Evolutionary conservation across 2,329 filamentous ascomycete species (phyloP), one percentile per base, ranked within the genome.

Genomic region (Phialophora chinensis): DNA sequence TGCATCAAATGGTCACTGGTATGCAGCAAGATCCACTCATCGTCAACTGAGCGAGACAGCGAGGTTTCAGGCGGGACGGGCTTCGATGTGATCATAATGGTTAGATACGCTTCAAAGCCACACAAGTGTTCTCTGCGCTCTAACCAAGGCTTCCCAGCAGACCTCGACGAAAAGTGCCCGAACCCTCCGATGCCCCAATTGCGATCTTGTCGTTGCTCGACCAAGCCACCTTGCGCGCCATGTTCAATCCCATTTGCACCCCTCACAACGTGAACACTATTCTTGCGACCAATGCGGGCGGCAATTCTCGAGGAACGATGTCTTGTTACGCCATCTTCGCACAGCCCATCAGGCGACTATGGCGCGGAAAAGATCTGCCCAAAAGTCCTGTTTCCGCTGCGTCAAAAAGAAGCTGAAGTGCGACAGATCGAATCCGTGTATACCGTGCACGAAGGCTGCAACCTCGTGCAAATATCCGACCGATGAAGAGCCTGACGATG

Each of bases 391-490:
- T 47, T 70, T 68, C 59, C 68, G 68, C 12, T 70, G 68, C 47
- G 68, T 67, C 44, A 65, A 63, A 23, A 70, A 70, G 54, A 70
- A 70, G 49, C 42, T 70, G 50, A 70, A 66, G 44, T 70, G 68
- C 35, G 63, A 70, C 47, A 62, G 68, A 17, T 52, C 17, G 4
- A 52, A 66, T 8, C 65, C 68, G 20, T 70, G 68, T 56, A 11
- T 52, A 12, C 49, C 54, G 12, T 70, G 68, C 42, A 38, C 49
- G 8, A 70, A 68, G 47, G 57, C 65, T 3, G 38, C 33, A 14
- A 50, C 42, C 12, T 20, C 57, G 27, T 69, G 67, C 62, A 59
- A 67, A 62, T 67, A 69, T 56, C 62, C 65, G 23, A 42, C 23
- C 12, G 67, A 65, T 14, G 58, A 65, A 10, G 38, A 55, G 17